Conservation (phyloP, 352 stramenopile species). For the Phytophthora lateralis region DNA sequence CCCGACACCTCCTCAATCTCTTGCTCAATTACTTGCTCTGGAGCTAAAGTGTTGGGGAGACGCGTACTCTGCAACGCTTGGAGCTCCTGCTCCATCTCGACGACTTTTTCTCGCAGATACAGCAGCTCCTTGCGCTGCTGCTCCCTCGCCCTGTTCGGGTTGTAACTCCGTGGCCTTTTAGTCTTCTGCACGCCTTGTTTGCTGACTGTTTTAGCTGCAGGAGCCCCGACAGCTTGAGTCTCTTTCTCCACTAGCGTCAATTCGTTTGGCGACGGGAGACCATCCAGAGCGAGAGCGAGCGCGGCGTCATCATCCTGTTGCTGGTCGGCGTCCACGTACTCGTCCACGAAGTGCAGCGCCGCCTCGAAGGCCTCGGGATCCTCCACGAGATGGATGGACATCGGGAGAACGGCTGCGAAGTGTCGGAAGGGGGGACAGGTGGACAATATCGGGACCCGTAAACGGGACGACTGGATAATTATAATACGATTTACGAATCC, state of each 20-base stretch:
- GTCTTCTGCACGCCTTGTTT: constrained; percentile 18
- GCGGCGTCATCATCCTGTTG: constrained; percentile 3
- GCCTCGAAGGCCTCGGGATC: constrained; percentile 37
- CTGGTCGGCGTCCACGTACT: constrained; percentile 11
- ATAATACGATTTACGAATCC: no score
- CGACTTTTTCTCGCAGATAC: constrained; percentile 50
- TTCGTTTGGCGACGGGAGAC: constrained; percentile 19
- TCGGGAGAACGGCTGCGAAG: background rate
- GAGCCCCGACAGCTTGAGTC: background rate
- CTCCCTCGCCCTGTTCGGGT: constrained; percentile 45
- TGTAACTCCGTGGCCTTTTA: constrained; percentile 38
- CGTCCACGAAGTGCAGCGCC: constrained; percentile 42
- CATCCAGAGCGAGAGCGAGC: constrained; percentile 17
- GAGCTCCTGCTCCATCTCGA: constrained; percentile 48
- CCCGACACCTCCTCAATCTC: background rate
- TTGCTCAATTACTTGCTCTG: background rate
- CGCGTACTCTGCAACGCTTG: constrained; percentile 29
- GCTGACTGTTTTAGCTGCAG: background rate
- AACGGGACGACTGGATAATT: no score
- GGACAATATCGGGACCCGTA: no score
- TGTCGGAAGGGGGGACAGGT: no score
- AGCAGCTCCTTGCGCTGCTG: constrained; percentile 45
- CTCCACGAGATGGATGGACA: constrained; percentile 26
- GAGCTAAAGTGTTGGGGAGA: background rate
- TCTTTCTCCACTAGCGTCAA: constrained; percentile 12